These are phyloP conservation scores for Phyllostachys edulis DNA, from an alignment of 176 grass and related monocot species.

Conservation along the genomic window DNA sequence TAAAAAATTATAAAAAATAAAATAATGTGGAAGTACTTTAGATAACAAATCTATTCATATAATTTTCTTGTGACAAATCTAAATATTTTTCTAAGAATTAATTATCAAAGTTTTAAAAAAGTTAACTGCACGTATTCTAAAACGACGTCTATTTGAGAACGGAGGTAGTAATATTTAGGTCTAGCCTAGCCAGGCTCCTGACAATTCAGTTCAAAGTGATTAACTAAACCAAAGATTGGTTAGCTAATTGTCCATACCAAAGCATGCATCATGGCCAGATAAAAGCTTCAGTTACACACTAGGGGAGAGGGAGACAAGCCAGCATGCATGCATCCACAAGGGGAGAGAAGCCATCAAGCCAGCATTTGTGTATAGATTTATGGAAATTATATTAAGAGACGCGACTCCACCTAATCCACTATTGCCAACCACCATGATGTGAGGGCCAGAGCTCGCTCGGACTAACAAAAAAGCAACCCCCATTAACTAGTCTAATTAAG, in stretches of 20 bases:
- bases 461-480: constrained; percentile 9
- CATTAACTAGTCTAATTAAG: neutral
- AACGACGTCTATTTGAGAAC: too few relatives aligned
- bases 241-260: neutral
- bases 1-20: too few relatives aligned
- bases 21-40: too few relatives aligned
- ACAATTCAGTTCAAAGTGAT: neutral
- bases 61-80: too few relatives aligned
- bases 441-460: neutral
- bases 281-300: too few relatives aligned
- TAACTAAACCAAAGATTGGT: neutral
- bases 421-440: constrained; percentile 14
- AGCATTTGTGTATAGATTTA: neutral
- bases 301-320: too few relatives aligned
- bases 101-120: too few relatives aligned
- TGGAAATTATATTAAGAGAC: neutral
- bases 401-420: constrained; percentile 13
- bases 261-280: too few relatives aligned
- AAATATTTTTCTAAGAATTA: too few relatives aligned
- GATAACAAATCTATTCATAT: too few relatives aligned
- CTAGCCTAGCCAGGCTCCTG: neutral
- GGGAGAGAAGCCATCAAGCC: neutral
- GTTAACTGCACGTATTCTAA: too few relatives aligned
- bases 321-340: neutral
- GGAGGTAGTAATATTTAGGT: neutral